These are phyloP conservation scores for Suillus subluteus DNA, from an alignment of 768 basidiomycete species.

Conservation along the genomic window DNA sequence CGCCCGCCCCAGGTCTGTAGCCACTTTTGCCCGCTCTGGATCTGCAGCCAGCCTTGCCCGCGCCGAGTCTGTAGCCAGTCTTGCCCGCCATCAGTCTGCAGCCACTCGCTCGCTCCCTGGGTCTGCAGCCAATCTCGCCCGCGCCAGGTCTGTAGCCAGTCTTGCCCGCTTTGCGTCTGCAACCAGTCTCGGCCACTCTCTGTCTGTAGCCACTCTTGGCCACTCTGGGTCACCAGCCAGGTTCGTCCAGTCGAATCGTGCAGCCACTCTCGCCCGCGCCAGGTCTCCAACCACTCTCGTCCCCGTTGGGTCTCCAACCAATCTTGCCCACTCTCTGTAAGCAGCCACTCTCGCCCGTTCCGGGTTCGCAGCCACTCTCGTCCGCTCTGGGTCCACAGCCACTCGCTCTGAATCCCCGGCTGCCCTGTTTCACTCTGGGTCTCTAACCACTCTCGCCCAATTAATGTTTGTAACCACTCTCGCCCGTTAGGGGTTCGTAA, in stretches of 20 bases:
- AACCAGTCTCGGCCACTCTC: not conserved
- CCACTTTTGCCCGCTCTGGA: not conserved
- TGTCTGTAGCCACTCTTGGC: not conserved
- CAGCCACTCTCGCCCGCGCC: not conserved
- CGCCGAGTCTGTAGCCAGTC: not conserved
- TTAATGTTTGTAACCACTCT: too few species aligned
- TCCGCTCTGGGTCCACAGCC: not conserved
- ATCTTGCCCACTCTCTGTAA: not conserved
- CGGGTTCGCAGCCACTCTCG: not conserved
- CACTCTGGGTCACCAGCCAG: too few species aligned
- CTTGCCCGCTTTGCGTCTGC: not conserved
- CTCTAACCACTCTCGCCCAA: not conserved
- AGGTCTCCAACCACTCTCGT: not conserved
- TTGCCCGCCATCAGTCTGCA: not conserved
- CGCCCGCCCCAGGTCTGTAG: not conserved
- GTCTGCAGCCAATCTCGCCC: not conserved
- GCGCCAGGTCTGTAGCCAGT: not conserved
- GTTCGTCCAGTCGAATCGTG: not conserved
- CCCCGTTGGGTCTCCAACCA: not conserved
- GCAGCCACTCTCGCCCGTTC: not conserved
- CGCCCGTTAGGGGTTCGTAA: too few species aligned
- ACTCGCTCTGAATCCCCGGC: not conserved
- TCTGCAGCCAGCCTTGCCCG: not conserved
- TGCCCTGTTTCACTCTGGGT: not conserved
- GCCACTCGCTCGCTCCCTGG: not conserved